phyloP scores from a whole-genome alignment of 2,329 filamentous ascomycete species.

The Thelonectria blattea region DNA sequence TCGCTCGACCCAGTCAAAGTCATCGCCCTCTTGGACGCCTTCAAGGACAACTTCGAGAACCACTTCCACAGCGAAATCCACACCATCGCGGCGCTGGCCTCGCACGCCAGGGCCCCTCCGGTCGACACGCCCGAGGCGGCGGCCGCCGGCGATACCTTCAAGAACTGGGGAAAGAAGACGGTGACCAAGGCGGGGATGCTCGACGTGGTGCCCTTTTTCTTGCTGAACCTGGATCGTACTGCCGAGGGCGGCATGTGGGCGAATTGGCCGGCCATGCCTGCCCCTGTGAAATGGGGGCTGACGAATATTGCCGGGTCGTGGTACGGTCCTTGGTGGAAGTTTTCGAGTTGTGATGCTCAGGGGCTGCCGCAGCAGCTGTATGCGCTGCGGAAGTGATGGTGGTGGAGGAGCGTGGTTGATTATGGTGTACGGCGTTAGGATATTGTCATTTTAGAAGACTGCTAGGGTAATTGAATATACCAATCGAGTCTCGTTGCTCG shows the following conservation, averaged over 20 bases:
- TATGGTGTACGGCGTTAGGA: neutral
- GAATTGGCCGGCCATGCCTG: conserved; percentile 70
- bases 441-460: neutral
- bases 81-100: conserved; percentile 56
- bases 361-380: conserved; percentile 61
- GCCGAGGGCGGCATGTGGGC: conserved; percentile 65
- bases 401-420: too few species aligned
- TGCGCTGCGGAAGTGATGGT: conserved; percentile 46
- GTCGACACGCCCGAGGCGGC: conserved; percentile 52
- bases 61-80: conserved; percentile 63
- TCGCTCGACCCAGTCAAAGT: conserved; percentile 54
- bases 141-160: conserved; percentile 58
- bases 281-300: conserved; percentile 63
- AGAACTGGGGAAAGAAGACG: conserved; percentile 67
- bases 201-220: conserved; percentile 69
- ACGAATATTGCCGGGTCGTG: conserved; percentile 63
- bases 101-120: conserved; percentile 57
- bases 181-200: conserved; percentile 65
- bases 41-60: conserved; percentile 56
- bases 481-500: too few species aligned
- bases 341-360: conserved; percentile 63
- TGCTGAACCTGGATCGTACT: conserved; percentile 66
- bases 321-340: conserved; percentile 67
- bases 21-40: conserved; percentile 55
- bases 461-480: too few species aligned